phyloP scores from a whole-genome alignment of 108 stramenopile genomes.

The Aurantiochytrium sp. region DNA sequence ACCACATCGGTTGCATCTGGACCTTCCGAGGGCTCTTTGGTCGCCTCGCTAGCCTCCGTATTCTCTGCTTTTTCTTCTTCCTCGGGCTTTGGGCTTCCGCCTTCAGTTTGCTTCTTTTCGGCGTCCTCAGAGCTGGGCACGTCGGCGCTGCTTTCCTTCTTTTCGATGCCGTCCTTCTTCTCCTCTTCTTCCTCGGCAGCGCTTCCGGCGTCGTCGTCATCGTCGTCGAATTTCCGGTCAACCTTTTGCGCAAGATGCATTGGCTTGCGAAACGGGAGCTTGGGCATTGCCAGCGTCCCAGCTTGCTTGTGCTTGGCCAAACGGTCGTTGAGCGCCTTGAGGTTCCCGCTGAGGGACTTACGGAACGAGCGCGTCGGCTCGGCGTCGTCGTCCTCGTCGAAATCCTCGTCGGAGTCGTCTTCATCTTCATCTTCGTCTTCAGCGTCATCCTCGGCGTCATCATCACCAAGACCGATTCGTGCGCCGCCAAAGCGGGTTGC shows the following conservation, averaged over 20 bases:
- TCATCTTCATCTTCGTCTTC: not conserved
- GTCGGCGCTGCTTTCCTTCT: no score
- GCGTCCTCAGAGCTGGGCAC: no score
- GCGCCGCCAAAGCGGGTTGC: no score
- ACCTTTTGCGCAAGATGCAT: constrained; percentile 13
- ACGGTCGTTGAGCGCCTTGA: not conserved
- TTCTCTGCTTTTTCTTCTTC: not conserved
- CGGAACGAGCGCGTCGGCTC: not conserved
- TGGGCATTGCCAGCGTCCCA: not conserved
- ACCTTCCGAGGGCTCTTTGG: no score
- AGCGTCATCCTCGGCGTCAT: not conserved
- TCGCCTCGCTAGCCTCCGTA: no score
- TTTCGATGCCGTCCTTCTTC: constrained; percentile 57
- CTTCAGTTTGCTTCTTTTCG: no score
- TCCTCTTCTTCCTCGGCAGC: constrained; percentile 63
- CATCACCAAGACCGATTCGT: no score
- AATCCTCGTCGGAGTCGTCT: not conserved
- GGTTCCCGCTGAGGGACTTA: not conserved
- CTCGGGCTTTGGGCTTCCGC: not conserved
- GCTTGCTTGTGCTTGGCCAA: not conserved
- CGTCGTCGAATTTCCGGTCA: not conserved
- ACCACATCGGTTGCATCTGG: not conserved
- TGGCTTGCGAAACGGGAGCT: constrained; percentile 2
- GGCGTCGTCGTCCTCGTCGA: not conserved
- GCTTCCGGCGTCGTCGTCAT: not conserved